phyloP scores from a whole-genome alignment of 129 eudicot species.

The Apium graveolens region DNA sequence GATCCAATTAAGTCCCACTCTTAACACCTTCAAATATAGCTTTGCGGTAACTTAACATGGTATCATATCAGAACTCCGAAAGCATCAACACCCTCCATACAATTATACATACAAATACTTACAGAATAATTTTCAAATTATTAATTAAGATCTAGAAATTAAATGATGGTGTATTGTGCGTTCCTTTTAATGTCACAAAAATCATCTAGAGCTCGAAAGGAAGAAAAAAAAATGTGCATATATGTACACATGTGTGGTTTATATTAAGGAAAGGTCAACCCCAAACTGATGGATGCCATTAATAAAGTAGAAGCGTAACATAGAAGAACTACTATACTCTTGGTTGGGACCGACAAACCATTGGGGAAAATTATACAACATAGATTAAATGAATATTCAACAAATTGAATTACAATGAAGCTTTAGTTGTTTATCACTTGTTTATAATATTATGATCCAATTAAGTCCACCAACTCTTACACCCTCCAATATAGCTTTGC shows the following conservation, averaged over 20 bases:
- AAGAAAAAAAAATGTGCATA: not conserved
- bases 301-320: not conserved
- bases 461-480: not conserved
- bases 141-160: too few species aligned
- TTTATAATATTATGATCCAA: not conserved
- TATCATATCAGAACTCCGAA: not conserved
- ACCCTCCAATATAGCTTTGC: not conserved
- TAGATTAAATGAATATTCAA: not conserved
- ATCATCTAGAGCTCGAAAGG: not conserved
- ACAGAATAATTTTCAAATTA: too few species aligned
- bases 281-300: not conserved
- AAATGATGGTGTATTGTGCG: not conserved
- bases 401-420: too few species aligned
- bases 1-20: not conserved
- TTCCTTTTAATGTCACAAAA: not conserved
- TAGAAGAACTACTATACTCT: not conserved
- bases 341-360: not conserved
- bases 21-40: not conserved
- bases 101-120: not conserved
- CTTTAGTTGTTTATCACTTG: not conserved
- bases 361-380: not conserved
- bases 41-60: not conserved
- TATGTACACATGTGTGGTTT: not conserved
- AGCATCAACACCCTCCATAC: not conserved
- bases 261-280: not conserved